Percentiles rank a stretch among this genome's conserved stretches.
Conservation (phyloP, 2,329 filamentous ascomycete genomes). For the Exophiala mesophila region DNA sequence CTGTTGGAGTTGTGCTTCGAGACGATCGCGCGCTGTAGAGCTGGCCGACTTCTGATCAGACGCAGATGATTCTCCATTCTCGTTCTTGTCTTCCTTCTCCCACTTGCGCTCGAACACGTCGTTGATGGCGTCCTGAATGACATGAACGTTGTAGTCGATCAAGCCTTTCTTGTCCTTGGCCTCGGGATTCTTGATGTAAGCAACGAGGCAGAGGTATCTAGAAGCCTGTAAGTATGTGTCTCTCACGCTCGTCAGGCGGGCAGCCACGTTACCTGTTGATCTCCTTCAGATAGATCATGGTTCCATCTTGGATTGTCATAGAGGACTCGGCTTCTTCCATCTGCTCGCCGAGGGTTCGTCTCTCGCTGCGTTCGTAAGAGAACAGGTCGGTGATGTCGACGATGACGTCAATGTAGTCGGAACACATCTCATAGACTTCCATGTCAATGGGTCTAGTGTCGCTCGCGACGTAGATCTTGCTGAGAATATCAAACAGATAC, state of each 20-base stretch:
- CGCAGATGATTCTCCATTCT: slow-evolving; percentile 21
- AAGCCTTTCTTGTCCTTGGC: slow-evolving; percentile 59
- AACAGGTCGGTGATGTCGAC: slow-evolving; percentile 96
- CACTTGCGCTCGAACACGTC: slow-evolving; percentile 54
- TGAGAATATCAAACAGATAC: slow-evolving; percentile 94
- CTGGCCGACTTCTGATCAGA: slow-evolving; percentile 1
- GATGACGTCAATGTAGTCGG: slow-evolving; percentile 97
- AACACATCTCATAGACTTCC: slow-evolving; percentile 95
- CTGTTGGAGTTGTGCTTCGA: neutral
- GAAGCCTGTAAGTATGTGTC: slow-evolving; percentile 15
- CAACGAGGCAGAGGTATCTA: slow-evolving; percentile 60
- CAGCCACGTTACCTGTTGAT: slow-evolving; percentile 54
- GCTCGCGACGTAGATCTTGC: slow-evolving; percentile 97
- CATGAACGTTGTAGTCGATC: slow-evolving; percentile 63
- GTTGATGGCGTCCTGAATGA: slow-evolving; percentile 58
- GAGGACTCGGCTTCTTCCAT: slow-evolving; percentile 57
- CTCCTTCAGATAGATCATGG: slow-evolving; percentile 60
- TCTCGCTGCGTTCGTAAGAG: slow-evolving; percentile 50
- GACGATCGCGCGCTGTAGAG: neutral
- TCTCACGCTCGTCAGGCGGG: neutral
- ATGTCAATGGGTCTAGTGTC: slow-evolving; percentile 91
- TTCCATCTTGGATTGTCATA: slow-evolving; percentile 58
- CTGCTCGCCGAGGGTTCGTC: slow-evolving; percentile 39
- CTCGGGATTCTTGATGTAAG: slow-evolving; percentile 61
- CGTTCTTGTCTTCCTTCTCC: slow-evolving; percentile 35